phyloP scores from a whole-genome alignment of 169 alveolate species.

The Plasmodium sp. region DNA sequence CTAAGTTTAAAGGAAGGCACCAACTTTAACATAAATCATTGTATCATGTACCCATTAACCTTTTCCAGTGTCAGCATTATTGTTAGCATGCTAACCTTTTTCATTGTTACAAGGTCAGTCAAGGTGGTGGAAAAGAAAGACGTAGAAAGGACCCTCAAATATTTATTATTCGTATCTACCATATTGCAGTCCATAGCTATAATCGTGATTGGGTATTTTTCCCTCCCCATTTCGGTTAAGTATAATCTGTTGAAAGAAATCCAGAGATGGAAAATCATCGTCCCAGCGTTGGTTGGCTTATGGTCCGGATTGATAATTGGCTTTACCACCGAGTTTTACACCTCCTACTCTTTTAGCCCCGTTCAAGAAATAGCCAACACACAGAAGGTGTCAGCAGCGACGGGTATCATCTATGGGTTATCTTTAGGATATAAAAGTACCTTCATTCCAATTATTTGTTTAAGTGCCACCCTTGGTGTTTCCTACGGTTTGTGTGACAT shows the following conservation, averaged over 20 bases:
- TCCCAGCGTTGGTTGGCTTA: conserved; percentile 86
- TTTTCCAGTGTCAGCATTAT: conserved; percentile 87
- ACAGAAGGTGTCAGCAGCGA: conserved; percentile 90
- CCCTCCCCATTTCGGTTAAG: conserved; percentile 75
- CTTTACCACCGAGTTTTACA: conserved; percentile 88
- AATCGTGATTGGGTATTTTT: conserved; percentile 75
- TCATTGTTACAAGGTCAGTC: conserved; percentile 80
- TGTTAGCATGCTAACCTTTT: conserved; percentile 84
- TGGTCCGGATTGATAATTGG: conserved; percentile 90
- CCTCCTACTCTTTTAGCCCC: conserved; percentile 89
- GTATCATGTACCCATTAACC: conserved; percentile 84
- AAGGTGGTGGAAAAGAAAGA: conserved; percentile 80
- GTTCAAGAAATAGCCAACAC: conserved; percentile 89
- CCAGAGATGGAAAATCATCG: conserved; percentile 79
- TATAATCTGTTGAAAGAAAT: conserved; percentile 26
- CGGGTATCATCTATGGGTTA: conserved; percentile 90
- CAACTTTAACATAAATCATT: conserved; percentile 74
- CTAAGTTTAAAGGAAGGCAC: conserved; percentile 21
- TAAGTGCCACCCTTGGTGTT: conserved; percentile 85
- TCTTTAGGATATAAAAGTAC: conserved; percentile 92
- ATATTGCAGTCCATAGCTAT: conserved; percentile 88
- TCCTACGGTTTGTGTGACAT: conserved; percentile 87
- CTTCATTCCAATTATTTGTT: conserved; percentile 87
- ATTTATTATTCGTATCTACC: conserved; percentile 88
- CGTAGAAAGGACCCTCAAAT: conserved; percentile 89